Conservation (phyloP, 192 early-diverging fungal species). For the Entophlyctis helioformis region DNA sequence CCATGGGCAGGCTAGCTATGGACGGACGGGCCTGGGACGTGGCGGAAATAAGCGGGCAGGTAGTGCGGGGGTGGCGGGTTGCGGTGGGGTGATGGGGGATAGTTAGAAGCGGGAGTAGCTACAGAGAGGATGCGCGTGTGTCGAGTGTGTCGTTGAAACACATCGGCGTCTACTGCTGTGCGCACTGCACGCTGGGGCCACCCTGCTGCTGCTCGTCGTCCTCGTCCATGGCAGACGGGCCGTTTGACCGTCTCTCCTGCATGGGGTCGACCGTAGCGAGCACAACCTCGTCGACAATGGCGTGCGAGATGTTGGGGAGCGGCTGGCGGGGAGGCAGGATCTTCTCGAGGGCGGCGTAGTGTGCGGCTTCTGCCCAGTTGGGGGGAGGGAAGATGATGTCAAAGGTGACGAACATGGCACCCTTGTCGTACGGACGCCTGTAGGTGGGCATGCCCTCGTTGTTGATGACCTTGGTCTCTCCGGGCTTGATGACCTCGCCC, state of each 20-base stretch:
- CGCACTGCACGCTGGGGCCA: constrained; percentile 85
- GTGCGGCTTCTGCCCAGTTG: constrained; percentile 65
- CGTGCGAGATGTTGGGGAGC: constrained; percentile 41
- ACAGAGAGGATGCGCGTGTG: too few species aligned
- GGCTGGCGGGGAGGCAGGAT: constrained; percentile 67
- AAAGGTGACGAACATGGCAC: constrained; percentile 90
- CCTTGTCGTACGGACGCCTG: constrained; percentile 60
- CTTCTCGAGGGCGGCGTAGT: constrained; percentile 61
- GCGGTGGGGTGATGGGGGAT: too few species aligned
- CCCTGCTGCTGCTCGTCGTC: constrained; percentile 59
- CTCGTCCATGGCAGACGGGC: constrained; percentile 19
- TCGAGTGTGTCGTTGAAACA: too few species aligned
- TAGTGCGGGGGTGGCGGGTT: too few species aligned
- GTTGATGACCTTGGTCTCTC: constrained; percentile 73
- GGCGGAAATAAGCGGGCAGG: too few species aligned
- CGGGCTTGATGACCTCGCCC: constrained; percentile 91
- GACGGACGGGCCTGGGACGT: too few species aligned
- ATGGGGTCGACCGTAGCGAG: constrained; percentile 62
- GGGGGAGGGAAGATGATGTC: constrained; percentile 81
- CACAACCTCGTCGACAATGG: constrained; percentile 70
- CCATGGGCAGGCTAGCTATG: too few species aligned
- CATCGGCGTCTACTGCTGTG: constrained; percentile 65
- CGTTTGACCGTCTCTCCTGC: constrained; percentile 49
- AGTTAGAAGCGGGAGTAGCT: too few species aligned
- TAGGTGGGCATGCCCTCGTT: constrained; percentile 95